phyloP scores from a whole-genome alignment of 352 stramenopile species.

The Phytophthora boehmeriae region DNA sequence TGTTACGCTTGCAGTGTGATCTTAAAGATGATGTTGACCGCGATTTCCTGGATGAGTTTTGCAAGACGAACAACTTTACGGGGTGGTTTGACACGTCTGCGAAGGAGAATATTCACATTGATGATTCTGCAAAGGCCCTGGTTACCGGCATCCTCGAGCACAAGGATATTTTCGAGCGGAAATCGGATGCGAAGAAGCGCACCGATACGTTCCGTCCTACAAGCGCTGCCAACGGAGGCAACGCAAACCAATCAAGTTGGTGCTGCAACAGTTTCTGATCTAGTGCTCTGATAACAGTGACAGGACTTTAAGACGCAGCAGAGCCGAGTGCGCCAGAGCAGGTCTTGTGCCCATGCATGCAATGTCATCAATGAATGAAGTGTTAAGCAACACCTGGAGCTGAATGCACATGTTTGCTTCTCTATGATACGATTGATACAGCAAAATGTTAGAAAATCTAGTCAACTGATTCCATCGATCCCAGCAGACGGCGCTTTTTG shows the following conservation, averaged over 20 bases:
- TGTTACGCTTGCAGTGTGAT: conserved; percentile 75
- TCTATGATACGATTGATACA: conserved; percentile 12
- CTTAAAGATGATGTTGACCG: conserved; percentile 78
- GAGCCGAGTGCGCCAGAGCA: conserved; percentile 6
- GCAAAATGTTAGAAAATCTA: neutral
- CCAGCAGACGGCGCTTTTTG: conserved; percentile 35
- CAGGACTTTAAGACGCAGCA: conserved; percentile 6
- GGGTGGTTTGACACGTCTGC: conserved; percentile 94
- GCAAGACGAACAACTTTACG: conserved; percentile 89
- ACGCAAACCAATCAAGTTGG: conserved; percentile 56
- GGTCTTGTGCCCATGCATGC: conserved; percentile 26
- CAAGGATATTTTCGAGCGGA: conserved; percentile 88
- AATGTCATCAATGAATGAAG: conserved; percentile 15
- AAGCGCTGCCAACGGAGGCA: conserved; percentile 45
- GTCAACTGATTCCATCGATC: conserved; percentile 10
- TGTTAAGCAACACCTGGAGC: conserved; percentile 11
- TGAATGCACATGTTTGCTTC: conserved; percentile 1
- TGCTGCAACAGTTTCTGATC: conserved; percentile 90
- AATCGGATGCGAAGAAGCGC: conserved; percentile 71
- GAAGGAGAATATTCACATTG: conserved; percentile 93
- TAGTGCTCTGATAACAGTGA: conserved; percentile 3
- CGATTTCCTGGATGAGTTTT: conserved; percentile 87
- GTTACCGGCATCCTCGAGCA: conserved; percentile 83
- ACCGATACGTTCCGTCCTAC: conserved; percentile 81
- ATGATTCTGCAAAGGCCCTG: conserved; percentile 85